Base-by-base conservation (phyloP, 2,329 filamentous ascomycete genomes). In the Sclerotiophoma versabilis region DNA sequence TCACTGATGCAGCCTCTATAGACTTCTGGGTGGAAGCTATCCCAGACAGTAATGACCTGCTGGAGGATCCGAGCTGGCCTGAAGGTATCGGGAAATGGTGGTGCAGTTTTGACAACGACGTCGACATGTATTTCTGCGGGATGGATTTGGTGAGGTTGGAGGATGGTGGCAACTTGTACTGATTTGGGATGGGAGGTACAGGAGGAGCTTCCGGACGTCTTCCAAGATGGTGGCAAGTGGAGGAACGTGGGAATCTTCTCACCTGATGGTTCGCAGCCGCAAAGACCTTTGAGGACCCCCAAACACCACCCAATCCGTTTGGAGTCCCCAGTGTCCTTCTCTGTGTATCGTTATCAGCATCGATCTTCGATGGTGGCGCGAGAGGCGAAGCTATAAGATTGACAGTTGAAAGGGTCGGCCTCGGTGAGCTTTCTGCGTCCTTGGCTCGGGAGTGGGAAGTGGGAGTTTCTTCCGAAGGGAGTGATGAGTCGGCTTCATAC, bases 241-340 rank as follows among this genome's bases (percentile, higher is more conserved):
- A 60, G 47, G 69, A 71, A 50, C 60, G 66, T 58, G 70, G 63
- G 23, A 72, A 51, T 53, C 64, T 60, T 61, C 62, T 74, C 68
- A 73, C 72, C 71, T 74, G 65, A 58, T 66, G 57, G 41, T 64
- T 70, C 51, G 54, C 41, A 59, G 50, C 53, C 14, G 45, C 51
- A 41, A 49, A 62, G 43, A 49, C 52, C 57, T 45, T 51, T 4
- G 66, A 68, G n/a, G 60, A 56, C n/a, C 60, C 54, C 57, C 60
- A 64, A 39, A 58, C 52, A 41, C 62, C 60, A 34, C 42, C 62
- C 29, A 67, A 43, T 26, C 58, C 60, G 33, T 63, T 61, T 15
- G 65, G 59, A 20, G 64, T 65, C 12, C 58, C 54, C 11, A 68
- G 34, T 2, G 60, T 65, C 17, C 62, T 62, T 41, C 55, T 65